Percentiles rank a stretch among this genome's conserved stretches.
Evolutionary conservation across 441 rosid species (phyloP).

Genomic region (Erodium moschatum): DNA sequence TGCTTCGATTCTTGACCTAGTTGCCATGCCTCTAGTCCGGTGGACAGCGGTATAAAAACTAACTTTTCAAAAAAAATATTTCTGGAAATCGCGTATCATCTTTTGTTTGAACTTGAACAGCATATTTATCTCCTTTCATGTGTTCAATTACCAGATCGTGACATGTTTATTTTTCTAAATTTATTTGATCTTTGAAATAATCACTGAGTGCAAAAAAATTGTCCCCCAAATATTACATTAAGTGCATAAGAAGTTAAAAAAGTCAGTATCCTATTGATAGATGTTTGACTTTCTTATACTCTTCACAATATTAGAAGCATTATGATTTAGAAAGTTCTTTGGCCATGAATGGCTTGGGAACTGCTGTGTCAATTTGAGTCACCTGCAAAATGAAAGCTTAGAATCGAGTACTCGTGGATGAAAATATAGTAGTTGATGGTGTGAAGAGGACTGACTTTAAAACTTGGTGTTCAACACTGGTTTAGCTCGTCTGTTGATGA

Average conservation of each 20-base stretch:
- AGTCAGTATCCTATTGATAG: neutral
- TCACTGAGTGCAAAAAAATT: neutral
- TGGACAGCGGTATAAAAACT: too few relatives aligned
- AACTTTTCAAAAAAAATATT: too few relatives aligned
- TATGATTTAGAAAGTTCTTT: neutral
- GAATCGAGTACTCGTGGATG: neutral
- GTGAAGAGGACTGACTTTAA: neutral
- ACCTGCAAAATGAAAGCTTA: neutral
- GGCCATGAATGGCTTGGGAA: neutral
- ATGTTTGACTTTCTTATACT: neutral
- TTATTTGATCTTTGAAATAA: neutral
- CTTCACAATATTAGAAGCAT: neutral
- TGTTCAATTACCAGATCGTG: neutral
- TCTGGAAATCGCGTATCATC: neutral
- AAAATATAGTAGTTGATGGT: neutral
- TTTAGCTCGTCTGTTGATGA: neutral
- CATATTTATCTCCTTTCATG: neutral
- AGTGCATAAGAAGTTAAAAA: neutral
- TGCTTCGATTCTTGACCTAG: too few relatives aligned
- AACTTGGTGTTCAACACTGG: neutral
- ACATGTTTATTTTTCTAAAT: neutral
- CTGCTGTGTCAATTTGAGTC: neutral
- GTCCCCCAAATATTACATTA: neutral
- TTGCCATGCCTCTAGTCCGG: too few relatives aligned
- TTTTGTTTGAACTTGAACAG: neutral